Evolutionary conservation across 2,329 filamentous ascomycete species (phyloP).

Genomic region (Pestalotiopsis sp.): DNA sequence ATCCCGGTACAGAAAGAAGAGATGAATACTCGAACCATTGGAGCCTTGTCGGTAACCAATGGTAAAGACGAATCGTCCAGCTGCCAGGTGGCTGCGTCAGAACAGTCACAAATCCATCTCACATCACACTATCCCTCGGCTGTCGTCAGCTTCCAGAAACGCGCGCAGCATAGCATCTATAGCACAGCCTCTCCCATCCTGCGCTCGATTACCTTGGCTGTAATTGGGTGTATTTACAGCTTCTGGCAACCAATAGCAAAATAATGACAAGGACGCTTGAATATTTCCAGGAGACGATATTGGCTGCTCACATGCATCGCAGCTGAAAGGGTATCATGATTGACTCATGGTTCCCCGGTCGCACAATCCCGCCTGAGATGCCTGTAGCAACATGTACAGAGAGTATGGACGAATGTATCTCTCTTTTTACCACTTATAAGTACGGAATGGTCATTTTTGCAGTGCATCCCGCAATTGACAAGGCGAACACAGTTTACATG

Average conservation of each 20-base stretch:
- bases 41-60: not conserved
- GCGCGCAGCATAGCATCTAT: not conserved
- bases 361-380: constrained; percentile 3
- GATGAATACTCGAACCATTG: not conserved
- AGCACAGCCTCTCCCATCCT: not conserved
- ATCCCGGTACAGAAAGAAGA: not conserved
- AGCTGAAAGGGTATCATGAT: not conserved
- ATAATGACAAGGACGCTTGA: not conserved
- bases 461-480: too few species aligned
- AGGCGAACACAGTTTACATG: too few species aligned
- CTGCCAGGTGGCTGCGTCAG: not conserved
- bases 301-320: not conserved
- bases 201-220: not conserved
- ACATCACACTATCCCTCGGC: not conserved
- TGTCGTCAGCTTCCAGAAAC: constrained; percentile 2
- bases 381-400: not conserved
- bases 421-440: too few species aligned
- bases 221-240: not conserved
- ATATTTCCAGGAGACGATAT: not conserved
- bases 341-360: constrained; percentile 2
- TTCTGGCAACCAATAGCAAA: not conserved
- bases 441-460: too few species aligned
- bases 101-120: not conserved
- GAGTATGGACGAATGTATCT: too few species aligned
- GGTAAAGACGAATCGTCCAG: not conserved